A percentile compares a stretch with the other conserved stretches of the same genome.
Conservation (phyloP, 495 filamentous ascomycete species). For the Lasiosphaeriaceae sp. region DNA sequence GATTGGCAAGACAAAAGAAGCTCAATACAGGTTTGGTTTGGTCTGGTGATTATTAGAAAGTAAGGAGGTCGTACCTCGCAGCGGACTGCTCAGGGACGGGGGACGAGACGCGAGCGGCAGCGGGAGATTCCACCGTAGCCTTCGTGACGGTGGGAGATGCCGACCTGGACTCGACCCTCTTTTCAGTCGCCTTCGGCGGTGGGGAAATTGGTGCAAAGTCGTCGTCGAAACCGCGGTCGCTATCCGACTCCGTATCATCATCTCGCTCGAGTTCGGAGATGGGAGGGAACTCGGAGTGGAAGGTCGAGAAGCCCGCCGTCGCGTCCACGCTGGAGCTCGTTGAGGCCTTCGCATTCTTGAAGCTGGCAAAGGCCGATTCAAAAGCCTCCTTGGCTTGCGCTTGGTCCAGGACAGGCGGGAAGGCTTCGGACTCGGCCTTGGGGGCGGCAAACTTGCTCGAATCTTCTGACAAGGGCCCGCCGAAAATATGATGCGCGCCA, state of each 20-base stretch:
- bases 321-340: conserved; percentile 19
- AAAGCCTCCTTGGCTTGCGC: conserved; percentile 70
- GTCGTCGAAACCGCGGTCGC: conserved; percentile 78
- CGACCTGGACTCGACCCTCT: conserved; percentile 24
- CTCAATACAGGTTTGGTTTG: background rate
- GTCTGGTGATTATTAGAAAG: background rate
- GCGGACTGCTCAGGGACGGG: conserved; percentile 19
- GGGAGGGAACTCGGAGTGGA: conserved; percentile 79
- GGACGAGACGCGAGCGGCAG: conserved; percentile 9
- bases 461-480: conserved; percentile 12
- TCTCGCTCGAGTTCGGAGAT: conserved; percentile 81
- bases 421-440: conserved; percentile 44
- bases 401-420: conserved; percentile 46
- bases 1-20: background rate
- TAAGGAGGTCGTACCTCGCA: conserved; percentile 22
- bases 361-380: conserved; percentile 67
- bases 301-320: conserved; percentile 45
- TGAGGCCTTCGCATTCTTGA: conserved; percentile 35
- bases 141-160: conserved; percentile 23
- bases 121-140: conserved; percentile 10
- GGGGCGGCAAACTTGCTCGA: conserved; percentile 13
- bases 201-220: conserved; percentile 78
- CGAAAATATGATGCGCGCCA: conserved; percentile 7
- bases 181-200: conserved; percentile 34
- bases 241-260: conserved; percentile 62